Conservation (phyloP, 108 stramenopile species). For the Conticribra weissflogii region DNA sequence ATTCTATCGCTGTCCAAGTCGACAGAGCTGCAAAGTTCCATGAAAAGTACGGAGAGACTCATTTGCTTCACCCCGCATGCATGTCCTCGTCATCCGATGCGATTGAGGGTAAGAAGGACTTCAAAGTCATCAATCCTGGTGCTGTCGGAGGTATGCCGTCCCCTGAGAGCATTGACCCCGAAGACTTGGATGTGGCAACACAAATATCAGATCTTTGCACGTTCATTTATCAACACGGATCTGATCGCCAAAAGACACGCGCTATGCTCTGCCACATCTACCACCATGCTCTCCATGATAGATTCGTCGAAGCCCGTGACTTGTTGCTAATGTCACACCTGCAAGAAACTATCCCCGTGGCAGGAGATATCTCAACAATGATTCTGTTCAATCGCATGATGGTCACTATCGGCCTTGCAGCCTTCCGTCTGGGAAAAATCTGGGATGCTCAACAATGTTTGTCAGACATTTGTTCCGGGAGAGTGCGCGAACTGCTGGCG, state of each 20-base stretch:
- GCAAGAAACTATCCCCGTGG: slow-evolving; percentile 78
- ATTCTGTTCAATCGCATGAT: slow-evolving; percentile 98
- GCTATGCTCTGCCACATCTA: slow-evolving; percentile 97
- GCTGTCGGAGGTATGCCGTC: slow-evolving; percentile 37
- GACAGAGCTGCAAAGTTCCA: slow-evolving; percentile 60
- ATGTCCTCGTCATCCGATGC: slow-evolving; percentile 13
- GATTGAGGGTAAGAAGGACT: not conserved
- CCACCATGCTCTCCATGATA: slow-evolving; percentile 96
- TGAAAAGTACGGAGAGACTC: slow-evolving; percentile 63
- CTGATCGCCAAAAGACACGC: slow-evolving; percentile 84
- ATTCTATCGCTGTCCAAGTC: slow-evolving; percentile 89
- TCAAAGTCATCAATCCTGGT: slow-evolving; percentile 7
- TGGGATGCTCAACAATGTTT: slow-evolving; percentile 96
- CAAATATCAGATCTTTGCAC: slow-evolving; percentile 79
- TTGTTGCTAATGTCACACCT: slow-evolving; percentile 97
- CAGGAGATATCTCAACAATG: slow-evolving; percentile 91
- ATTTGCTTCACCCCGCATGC: slow-evolving; percentile 86
- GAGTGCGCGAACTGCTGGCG: slow-evolving; percentile 94
- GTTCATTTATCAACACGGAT: slow-evolving; percentile 92
- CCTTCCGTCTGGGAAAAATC: slow-evolving; percentile 95
- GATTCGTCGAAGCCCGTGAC: slow-evolving; percentile 95
- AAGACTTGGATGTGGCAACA: slow-evolving; percentile 39
- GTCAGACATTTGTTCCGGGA: slow-evolving; percentile 88
- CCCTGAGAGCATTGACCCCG: slow-evolving; percentile 20
- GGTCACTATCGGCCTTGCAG: slow-evolving; percentile 95